A percentile compares a stretch with the other conserved stretches of the same genome.
phyloP scores from a whole-genome alignment of 768 basidiomycete genomes.

The Leccinum disarticulatum region DNA sequence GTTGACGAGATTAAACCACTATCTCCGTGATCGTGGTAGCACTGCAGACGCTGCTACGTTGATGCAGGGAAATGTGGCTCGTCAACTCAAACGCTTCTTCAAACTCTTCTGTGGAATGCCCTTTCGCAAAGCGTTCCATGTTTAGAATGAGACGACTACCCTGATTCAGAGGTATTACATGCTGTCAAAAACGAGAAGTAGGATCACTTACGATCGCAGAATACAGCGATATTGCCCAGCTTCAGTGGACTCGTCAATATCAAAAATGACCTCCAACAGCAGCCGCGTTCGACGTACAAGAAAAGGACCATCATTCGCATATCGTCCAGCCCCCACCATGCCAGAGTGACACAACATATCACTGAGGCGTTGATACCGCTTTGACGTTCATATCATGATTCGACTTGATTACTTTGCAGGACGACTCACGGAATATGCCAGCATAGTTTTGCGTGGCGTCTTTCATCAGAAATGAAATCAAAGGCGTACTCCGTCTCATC shows the following conservation, averaged over 20 bases:
- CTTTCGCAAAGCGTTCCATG: slow-evolving; percentile 20
- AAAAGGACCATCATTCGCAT: background rate
- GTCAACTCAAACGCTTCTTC: slow-evolving; percentile 5
- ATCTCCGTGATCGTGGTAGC: background rate
- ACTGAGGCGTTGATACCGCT: slow-evolving; percentile 3
- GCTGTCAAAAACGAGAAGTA: background rate
- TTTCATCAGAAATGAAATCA: slow-evolving; percentile 41
- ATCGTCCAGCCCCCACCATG: slow-evolving; percentile 4
- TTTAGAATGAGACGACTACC: slow-evolving; percentile 27
- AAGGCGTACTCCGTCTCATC: slow-evolving; percentile 39
- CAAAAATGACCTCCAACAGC: background rate
- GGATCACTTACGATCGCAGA: slow-evolving; percentile 18
- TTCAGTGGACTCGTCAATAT: slow-evolving; percentile 7
- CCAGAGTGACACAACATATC: slow-evolving; percentile 2
- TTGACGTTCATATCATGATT: background rate
- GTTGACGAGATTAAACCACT: background rate
- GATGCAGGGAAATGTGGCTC: slow-evolving; percentile 7
- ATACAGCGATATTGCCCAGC: slow-evolving; percentile 16
- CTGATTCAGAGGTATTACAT: slow-evolving; percentile 5
- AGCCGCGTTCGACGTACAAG: slow-evolving; percentile 3
- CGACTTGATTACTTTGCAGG: background rate
- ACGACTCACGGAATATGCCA: slow-evolving; percentile 37
- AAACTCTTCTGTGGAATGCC: background rate
- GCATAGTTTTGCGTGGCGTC: slow-evolving; percentile 48
- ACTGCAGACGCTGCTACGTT: background rate